These are phyloP conservation scores for Epichloe coenophiala DNA, from an alignment of 2,329 filamentous ascomycete species.

Conservation along the genomic window DNA sequence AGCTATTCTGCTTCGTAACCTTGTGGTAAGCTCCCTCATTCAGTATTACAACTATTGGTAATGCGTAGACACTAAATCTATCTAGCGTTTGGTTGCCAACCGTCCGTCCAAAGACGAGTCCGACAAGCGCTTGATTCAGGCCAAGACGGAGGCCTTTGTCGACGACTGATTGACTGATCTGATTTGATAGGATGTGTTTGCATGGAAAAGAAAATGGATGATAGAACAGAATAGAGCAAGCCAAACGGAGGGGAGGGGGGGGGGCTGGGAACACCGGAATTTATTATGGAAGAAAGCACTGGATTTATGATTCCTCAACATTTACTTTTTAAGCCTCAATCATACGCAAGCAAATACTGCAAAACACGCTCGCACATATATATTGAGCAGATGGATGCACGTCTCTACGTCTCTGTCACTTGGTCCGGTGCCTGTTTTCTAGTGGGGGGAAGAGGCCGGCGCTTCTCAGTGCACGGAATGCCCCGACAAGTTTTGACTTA, in stretches of 20 bases:
- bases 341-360: no score
- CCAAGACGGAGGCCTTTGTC: constrained; percentile 28
- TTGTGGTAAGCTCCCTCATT: constrained; percentile 50
- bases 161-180: constrained; percentile 21
- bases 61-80: constrained; percentile 14
- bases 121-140: constrained; percentile 21
- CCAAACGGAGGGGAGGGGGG: not conserved
- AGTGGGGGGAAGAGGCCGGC: no score
- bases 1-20: constrained; percentile 74
- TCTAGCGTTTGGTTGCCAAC: constrained; percentile 39
- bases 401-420: no score
- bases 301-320: constrained; percentile 1
- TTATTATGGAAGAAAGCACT: not conserved
- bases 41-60: not conserved
- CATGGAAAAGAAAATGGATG: not conserved
- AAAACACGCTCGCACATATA: no score
- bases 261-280: no score
- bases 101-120: constrained; percentile 25
- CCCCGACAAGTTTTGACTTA: no score
- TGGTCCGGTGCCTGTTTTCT: no score
- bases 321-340: not conserved
- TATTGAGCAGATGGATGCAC: no score
- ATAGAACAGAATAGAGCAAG: not conserved
- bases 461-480: no score
- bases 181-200: no score